These are phyloP conservation scores for Hemisphaericaspora xylanilytica DNA, from an alignment of 1,139 yeast species.

Conservation along the genomic window DNA sequence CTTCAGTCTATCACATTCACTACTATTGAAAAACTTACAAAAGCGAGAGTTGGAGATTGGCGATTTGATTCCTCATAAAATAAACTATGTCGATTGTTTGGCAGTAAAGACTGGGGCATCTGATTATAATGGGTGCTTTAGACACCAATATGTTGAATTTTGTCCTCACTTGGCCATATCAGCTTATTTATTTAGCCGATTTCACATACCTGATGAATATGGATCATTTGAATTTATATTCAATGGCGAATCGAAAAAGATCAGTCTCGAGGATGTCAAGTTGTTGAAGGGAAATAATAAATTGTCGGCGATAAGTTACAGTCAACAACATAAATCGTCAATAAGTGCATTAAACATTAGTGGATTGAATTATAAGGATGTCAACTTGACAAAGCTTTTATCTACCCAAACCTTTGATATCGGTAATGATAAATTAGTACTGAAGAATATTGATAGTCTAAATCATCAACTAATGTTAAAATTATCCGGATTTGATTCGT, in stretches of 20 bases:
- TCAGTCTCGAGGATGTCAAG: slow-evolving; percentile 20
- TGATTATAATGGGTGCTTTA: slow-evolving; percentile 24
- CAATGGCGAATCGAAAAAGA: slow-evolving; percentile 12
- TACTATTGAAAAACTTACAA: slow-evolving; percentile 22
- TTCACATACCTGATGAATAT: slow-evolving; percentile 31
- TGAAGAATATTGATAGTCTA: slow-evolving; percentile 15
- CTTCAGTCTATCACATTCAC: slow-evolving; percentile 25
- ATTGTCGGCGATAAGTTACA: slow-evolving; percentile 23
- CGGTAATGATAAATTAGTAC: slow-evolving; percentile 13
- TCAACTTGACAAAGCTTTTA: slow-evolving; percentile 22
- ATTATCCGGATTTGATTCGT: slow-evolving; percentile 26
- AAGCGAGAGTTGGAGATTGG: slow-evolving; percentile 24
- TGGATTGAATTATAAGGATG: slow-evolving; percentile 22
- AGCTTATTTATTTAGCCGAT: slow-evolving; percentile 29
- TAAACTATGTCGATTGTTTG: slow-evolving; percentile 14
- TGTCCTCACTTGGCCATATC: slow-evolving; percentile 33
- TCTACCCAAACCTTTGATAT: slow-evolving; percentile 16
- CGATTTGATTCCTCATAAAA: slow-evolving; percentile 19
- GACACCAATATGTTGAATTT: slow-evolving; percentile 27
- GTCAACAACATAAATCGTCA: slow-evolving; percentile 30
- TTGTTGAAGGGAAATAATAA: slow-evolving; percentile 28
- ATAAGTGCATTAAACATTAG: slow-evolving; percentile 21
- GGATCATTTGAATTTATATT: slow-evolving; percentile 23
- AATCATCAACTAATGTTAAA: slow-evolving; percentile 18
- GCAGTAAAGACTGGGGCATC: slow-evolving; percentile 8